Evolutionary conservation across 805 yeast species (phyloP).

Genomic region (Osmozyma mogii): DNA sequence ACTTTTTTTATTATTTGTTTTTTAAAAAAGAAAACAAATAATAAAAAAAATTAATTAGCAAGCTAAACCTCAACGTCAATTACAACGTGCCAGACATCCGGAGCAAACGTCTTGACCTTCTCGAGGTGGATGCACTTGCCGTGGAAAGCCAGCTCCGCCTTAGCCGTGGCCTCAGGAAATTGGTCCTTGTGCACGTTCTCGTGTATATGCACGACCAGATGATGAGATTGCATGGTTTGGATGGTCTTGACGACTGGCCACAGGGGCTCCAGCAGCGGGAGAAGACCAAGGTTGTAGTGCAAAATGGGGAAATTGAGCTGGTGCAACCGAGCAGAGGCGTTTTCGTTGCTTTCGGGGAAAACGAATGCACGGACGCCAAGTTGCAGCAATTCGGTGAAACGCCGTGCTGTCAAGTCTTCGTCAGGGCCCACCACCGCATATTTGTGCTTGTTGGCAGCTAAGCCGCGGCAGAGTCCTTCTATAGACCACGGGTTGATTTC

Average conservation of each 20-base stretch:
- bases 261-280: conserved; percentile 62
- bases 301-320: conserved; percentile 20
- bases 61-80: conserved; percentile 13
- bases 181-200: conserved; percentile 54
- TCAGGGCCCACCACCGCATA: conserved; percentile 2
- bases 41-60: conserved; percentile 1
- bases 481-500: conserved; percentile 82
- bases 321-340: conserved; percentile 35
- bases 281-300: conserved; percentile 64
- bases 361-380: conserved; percentile 34
- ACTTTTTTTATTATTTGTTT: no score
- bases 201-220: conserved; percentile 53
- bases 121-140: conserved; percentile 39
- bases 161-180: conserved; percentile 23
- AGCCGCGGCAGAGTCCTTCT: conserved; percentile 58
- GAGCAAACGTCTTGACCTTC: conserved; percentile 77
- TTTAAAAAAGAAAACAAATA: no score
- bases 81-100: conserved; percentile 76
- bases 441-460: conserved; percentile 34
- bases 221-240: conserved; percentile 1
- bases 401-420: conserved; percentile 2
- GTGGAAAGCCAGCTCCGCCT: conserved; percentile 12
- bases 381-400: neutral
- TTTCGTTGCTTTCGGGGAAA: conserved; percentile 58
- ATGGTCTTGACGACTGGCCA: conserved; percentile 48